Evolutionary conservation across 2,329 filamentous ascomycete species (phyloP).

Genomic region (Phaeomoniella chlamydospora): DNA sequence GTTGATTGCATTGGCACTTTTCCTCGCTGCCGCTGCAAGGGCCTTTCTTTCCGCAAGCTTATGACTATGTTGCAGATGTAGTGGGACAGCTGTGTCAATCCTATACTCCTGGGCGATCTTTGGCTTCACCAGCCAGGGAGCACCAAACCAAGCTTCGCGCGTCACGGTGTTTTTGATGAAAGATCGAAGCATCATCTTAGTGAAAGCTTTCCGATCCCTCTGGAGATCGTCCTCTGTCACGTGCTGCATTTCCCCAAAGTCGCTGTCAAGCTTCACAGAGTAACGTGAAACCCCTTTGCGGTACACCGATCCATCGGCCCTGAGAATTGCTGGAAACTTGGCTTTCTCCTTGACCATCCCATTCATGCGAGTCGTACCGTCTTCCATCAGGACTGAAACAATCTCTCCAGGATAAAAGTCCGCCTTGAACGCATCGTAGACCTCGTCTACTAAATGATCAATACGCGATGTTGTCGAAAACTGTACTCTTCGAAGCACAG

Average conservation of each 20-base stretch:
- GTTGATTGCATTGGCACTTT: slow-evolving; percentile 33
- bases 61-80: slow-evolving; percentile 66
- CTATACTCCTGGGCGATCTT: slow-evolving; percentile 71
- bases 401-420: slow-evolving; percentile 86
- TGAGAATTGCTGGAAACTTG: slow-evolving; percentile 46
- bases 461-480: slow-evolving; percentile 81
- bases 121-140: slow-evolving; percentile 86
- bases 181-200: slow-evolving; percentile 80
- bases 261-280: slow-evolving; percentile 59
- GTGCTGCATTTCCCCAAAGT: slow-evolving; percentile 57
- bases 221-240: slow-evolving; percentile 69
- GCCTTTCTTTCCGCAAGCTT: slow-evolving; percentile 67
- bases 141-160: slow-evolving; percentile 85
- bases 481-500: slow-evolving; percentile 79
- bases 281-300: slow-evolving; percentile 61
- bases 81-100: slow-evolving; percentile 75
- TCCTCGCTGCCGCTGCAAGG: slow-evolving; percentile 39
- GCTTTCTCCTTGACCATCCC: slow-evolving; percentile 77
- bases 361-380: slow-evolving; percentile 49
- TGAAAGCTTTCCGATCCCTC: slow-evolving; percentile 82
- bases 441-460: slow-evolving; percentile 48
- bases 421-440: slow-evolving; percentile 54
- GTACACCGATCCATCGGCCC: slow-evolving; percentile 54
- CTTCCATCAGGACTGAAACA: slow-evolving; percentile 57
- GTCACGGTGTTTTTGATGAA: slow-evolving; percentile 94